These are phyloP conservation scores for Colletotrichum noveboracense DNA, from an alignment of 2,329 filamentous ascomycete species.

Conservation along the genomic window DNA sequence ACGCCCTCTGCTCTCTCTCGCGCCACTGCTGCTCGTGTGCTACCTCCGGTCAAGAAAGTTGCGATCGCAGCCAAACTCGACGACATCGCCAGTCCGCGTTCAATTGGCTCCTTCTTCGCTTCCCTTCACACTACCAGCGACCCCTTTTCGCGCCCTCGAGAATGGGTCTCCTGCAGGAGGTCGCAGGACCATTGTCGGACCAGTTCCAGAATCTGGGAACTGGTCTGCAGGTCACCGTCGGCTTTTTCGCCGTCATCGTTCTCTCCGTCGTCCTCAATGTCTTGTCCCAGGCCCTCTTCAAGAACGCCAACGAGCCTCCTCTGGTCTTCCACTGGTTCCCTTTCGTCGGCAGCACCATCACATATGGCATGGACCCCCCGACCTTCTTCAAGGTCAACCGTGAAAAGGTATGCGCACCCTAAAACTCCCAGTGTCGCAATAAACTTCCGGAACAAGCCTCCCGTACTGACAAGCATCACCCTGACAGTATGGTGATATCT, in stretches of 20 bases:
- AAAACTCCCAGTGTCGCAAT: not conserved
- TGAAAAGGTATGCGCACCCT: slow-evolving; percentile 66
- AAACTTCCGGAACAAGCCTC: not conserved
- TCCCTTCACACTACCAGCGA: not conserved
- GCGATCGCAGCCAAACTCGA: not conserved
- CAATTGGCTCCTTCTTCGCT: not conserved
- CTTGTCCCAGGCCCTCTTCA: slow-evolving; percentile 77
- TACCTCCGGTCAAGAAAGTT: not conserved
- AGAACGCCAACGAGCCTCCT: slow-evolving; percentile 81
- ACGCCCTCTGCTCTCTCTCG: not conserved
- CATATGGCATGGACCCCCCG: slow-evolving; percentile 94
- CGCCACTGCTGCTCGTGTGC: not conserved
- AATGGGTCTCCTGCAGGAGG: slow-evolving; percentile 63
- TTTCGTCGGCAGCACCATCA: slow-evolving; percentile 87
- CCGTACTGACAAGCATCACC: not conserved
- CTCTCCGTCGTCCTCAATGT: slow-evolving; percentile 79
- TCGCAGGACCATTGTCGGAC: slow-evolving; percentile 55
- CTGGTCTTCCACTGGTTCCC: slow-evolving; percentile 84
- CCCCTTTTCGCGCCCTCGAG: slow-evolving; percentile 21
- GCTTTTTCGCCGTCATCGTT: slow-evolving; percentile 48
- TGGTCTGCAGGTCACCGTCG: slow-evolving; percentile 52
- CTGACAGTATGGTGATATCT: slow-evolving; percentile 80
- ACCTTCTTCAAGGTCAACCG: slow-evolving; percentile 80
- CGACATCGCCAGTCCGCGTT: not conserved
- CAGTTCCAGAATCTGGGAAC: slow-evolving; percentile 54